Evolutionary conservation across 331 rosid species (phyloP), one percentile per base, ranked within the genome.

Genomic region (Quercus lobata): DNA sequence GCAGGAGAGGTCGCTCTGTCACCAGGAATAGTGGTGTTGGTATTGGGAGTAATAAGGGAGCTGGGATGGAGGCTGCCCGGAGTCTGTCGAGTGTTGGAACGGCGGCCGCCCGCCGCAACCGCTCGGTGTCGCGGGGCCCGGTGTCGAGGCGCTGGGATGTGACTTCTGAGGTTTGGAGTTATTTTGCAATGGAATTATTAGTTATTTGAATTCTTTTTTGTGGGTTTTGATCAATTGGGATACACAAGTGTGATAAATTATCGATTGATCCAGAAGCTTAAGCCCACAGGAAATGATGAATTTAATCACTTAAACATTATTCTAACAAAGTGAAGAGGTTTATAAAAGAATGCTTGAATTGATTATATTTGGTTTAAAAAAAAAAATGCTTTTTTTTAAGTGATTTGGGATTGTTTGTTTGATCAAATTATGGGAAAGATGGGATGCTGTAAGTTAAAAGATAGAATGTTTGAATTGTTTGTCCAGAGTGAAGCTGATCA

Each of bases 401-500:
- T 60, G 66, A 60, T 60, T 24, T 60, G 66, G 32, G 32, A 4
- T 24, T 27, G 30, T 24, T 60, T 24, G 18, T 21, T 60, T 24
- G 1, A 5, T 60, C 27, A 9, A 10, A 60, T 60, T 57, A 11
- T 6, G 63, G 24, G 63, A 66, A 29, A 66, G 24, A 66, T 32
- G 29, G 71, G 19, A 65, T 15, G 46, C 32, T 17, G 46, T 41
- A 41, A 41, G 12, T 41, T 41, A 41, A 41, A 41, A 41, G 46
- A 41, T 41, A 41, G 46, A 41, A 2, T 3, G 11, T 32, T 34
- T 18, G 27, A 35, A 68, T 35, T 34, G 24, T 35, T 35, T 68
- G 76, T 78, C 15, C 81, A 95, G 99, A 92, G 97, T 30, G 99
- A 95, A 77, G 90, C 88, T 80, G 97, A 95, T 70, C 84, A 76